Evolutionary conservation across 805 yeast genomes (phyloP), one percentile per base, ranked within the genome.

Genomic region (Kregervanrija delftensis): DNA sequence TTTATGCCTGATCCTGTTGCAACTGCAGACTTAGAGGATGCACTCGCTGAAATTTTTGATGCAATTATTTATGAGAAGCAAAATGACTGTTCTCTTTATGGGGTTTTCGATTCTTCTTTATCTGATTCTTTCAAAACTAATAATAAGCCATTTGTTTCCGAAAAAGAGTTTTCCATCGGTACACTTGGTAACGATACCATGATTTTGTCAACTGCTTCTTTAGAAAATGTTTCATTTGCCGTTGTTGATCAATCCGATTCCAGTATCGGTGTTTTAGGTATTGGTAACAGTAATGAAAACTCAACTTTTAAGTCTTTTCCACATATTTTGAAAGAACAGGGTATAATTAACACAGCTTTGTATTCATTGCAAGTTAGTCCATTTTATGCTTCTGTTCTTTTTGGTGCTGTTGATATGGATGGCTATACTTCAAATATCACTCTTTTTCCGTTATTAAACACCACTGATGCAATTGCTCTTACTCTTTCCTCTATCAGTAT

Each of bases 181-280:
- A 11, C 22, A 10, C 15, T 44, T 8, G 53, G 46, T 33, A 39
- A 48, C 11, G 54, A 50, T 43, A 39, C 46, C 5, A 13, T 50
- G 11, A 3, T 31, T 3, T 12, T 38, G 9, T n/a, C 45, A 8
- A 37, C 36, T 11, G 37, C 38, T 32, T 35, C 40, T 9, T 32
- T 45, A 5, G 6, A 35, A 13, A 42, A 45, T 31, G 34, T 43
- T 8, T 42, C 48, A 14, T 45, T 51, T 36, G 54, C 44, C 13
- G 42, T 42, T 35, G 52, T 49, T 5, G 48, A 48, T n/a, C 11
- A 32, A 9, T 46, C 52, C 3, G 44, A 42, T 11, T 45, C 49
- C 11, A 46, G 42, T 14, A 34, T 50, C 22, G 54, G 54, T 46
- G 46, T 47, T n/a, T 40, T 51, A 11, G 55, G 55, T 42, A 33